A percentile compares a stretch with the other conserved stretches of the same genome.
phyloP scores from a whole-genome alignment of 2,329 filamentous ascomycete species.

The Lasiodiplodia gonubiensis region DNA sequence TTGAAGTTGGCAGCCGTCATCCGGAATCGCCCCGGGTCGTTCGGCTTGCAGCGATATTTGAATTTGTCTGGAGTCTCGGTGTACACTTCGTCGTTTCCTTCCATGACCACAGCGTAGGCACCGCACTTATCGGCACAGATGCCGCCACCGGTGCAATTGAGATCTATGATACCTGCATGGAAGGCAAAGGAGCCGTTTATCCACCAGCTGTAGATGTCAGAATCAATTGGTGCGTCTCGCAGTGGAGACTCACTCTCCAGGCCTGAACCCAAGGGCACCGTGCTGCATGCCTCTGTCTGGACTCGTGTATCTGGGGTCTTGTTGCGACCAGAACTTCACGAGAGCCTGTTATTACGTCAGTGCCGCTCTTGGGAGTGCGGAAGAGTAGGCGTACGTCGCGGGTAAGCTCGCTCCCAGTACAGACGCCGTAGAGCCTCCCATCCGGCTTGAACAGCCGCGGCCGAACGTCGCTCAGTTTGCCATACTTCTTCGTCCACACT shows the following conservation, averaged over 20 bases:
- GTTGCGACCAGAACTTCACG: conserved; percentile 41
- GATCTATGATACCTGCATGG: conserved; percentile 55
- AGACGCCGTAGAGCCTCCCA: conserved; percentile 51
- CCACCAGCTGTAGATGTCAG: conserved; percentile 52
- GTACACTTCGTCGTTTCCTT: conserved; percentile 47
- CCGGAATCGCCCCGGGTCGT: conserved; percentile 52
- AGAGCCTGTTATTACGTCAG: conserved; percentile 36
- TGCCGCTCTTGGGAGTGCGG: conserved; percentile 29
- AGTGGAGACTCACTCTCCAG: conserved; percentile 50
- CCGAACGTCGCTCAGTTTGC: conserved; percentile 45
- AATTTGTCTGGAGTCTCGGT: conserved; percentile 44
- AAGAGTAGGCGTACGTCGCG: conserved; percentile 41
- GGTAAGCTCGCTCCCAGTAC: conserved; percentile 45
- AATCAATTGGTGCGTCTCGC: neutral
- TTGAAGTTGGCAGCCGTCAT: conserved; percentile 50
- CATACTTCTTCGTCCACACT: conserved; percentile 48
- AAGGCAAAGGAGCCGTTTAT: conserved; percentile 55
- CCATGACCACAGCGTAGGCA: conserved; percentile 55
- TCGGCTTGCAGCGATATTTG: conserved; percentile 47
- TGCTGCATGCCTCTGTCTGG: conserved; percentile 41
- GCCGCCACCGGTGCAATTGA: conserved; percentile 48
- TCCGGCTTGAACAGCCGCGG: conserved; percentile 51
- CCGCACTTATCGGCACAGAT: conserved; percentile 50
- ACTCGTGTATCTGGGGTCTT: conserved; percentile 40
- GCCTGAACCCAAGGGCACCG: conserved; percentile 53